Evolutionary conservation across 352 stramenopile species (phyloP).

Genomic region (Thraustotheca clavata): DNA sequence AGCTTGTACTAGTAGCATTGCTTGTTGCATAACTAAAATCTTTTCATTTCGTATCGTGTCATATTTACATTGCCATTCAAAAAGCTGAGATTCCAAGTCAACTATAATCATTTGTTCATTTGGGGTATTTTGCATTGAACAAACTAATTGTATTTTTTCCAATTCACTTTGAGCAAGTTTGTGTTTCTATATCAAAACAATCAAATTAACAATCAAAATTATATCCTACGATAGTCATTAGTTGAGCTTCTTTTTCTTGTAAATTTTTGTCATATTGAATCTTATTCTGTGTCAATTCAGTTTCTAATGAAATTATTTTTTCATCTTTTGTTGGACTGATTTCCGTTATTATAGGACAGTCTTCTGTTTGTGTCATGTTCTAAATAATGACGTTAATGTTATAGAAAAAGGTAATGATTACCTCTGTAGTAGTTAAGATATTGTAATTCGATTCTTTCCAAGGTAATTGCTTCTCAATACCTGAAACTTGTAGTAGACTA

Average conservation of each 20-base stretch:
- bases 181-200: neutral
- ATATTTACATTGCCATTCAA: neutral
- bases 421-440: too few relatives aligned
- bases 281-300: too few relatives aligned
- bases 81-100: neutral
- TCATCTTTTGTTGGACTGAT: too few relatives aligned
- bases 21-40: conserved; percentile 6
- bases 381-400: too few relatives aligned
- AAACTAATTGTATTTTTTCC: neutral
- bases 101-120: neutral
- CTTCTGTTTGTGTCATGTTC: too few relatives aligned
- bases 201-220: neutral
- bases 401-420: too few relatives aligned
- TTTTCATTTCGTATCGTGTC: neutral
- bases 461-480: too few relatives aligned
- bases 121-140: neutral
- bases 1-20: neutral
- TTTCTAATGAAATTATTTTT: too few relatives aligned
- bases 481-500: too few relatives aligned
- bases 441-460: too few relatives aligned
- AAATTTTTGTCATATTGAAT: too few relatives aligned
- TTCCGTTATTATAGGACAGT: too few relatives aligned
- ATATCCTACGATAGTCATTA: neutral
- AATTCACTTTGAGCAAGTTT: neutral
- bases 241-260: neutral